These are phyloP conservation scores for Neurospora sp. DNA, from an alignment of 495 filamentous ascomycete genomes.

Conservation along the genomic window DNA sequence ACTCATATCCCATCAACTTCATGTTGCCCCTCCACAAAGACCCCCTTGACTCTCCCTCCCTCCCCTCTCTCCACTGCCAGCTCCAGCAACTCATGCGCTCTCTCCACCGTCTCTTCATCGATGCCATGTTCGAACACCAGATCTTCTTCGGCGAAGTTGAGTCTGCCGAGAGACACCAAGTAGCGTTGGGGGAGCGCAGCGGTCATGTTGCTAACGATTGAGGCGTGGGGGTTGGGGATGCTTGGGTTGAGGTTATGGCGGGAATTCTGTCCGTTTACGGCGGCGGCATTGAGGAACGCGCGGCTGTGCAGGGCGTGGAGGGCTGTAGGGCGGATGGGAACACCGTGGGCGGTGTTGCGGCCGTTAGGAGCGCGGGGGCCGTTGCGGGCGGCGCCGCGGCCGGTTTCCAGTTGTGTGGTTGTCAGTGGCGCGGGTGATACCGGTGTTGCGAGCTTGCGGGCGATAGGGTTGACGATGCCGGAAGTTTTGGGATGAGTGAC, in stretches of 20 bases:
- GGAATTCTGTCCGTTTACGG: not conserved
- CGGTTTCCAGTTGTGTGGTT: not conserved
- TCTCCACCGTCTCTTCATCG: conserved; percentile 30
- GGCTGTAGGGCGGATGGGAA: not conserved
- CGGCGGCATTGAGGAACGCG: not conserved
- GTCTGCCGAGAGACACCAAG: conserved; percentile 30
- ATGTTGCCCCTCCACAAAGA: not conserved
- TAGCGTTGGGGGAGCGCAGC: conserved; percentile 23
- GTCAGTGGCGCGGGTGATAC: not conserved
- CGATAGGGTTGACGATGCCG: conserved; percentile 20
- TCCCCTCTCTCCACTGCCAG: conserved; percentile 19
- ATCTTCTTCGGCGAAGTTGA: conserved; percentile 37
- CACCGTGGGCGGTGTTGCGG: not conserved
- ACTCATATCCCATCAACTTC: not conserved
- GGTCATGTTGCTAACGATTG: not conserved
- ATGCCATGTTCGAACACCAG: conserved; percentile 31
- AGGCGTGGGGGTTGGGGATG: not conserved
- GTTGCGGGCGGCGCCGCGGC: not conserved
- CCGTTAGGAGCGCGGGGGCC: no score
- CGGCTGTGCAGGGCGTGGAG: not conserved
- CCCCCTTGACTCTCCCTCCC: not conserved
- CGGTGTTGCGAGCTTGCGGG: conserved; percentile 21
- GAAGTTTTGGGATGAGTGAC: conserved; percentile 28
- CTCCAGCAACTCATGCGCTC: conserved; percentile 37
- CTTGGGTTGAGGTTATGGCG: not conserved